These are phyloP conservation scores for Nicotiana otophora DNA, from an alignment of 257 asterid genomes.

Conservation along the genomic window DNA sequence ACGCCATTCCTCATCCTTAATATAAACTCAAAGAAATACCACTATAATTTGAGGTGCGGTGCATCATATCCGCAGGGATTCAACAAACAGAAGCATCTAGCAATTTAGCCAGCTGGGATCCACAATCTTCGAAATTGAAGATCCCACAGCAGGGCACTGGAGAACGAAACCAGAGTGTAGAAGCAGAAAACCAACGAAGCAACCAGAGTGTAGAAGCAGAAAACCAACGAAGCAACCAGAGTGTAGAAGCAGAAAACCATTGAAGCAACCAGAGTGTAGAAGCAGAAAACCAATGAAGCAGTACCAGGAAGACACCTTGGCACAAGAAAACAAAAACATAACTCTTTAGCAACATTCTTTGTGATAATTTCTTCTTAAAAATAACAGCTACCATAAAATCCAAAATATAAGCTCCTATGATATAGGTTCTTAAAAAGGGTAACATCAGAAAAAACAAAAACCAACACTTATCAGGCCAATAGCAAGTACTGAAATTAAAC, in stretches of 20 bases:
- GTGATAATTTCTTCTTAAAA: conserved; percentile 20
- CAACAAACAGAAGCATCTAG: conserved; percentile 82
- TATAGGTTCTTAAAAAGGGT: conserved; percentile 19
- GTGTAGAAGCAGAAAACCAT: conserved; percentile 86
- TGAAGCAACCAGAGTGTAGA: conserved; percentile 45
- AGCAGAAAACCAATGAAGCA: conserved; percentile 89
- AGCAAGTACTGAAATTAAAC: conserved; percentile 52
- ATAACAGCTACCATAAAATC: conserved; percentile 35
- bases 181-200: conserved; percentile 89
- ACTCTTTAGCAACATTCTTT: conserved; percentile 43
- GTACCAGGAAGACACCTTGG: conserved; percentile 88
- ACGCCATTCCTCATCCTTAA: conserved; percentile 50
- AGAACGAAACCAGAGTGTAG: conserved; percentile 85
- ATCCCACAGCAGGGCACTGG: conserved; percentile 76
- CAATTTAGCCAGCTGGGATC: conserved; percentile 80
- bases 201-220: conserved; percentile 86
- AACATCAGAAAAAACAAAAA: conserved; percentile 20
- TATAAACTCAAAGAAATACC: conserved; percentile 46
- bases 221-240: conserved; percentile 38
- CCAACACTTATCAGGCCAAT: conserved; percentile 50
- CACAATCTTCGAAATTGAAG: conserved; percentile 81
- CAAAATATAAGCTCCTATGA: conserved; percentile 22
- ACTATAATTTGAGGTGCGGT: conserved; percentile 47
- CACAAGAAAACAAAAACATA: conserved; percentile 69
- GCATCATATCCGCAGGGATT: conserved; percentile 55